Base-by-base conservation (phyloP, 2,329 filamentous ascomycete species). In the Pestalotiopsis sp. region DNA sequence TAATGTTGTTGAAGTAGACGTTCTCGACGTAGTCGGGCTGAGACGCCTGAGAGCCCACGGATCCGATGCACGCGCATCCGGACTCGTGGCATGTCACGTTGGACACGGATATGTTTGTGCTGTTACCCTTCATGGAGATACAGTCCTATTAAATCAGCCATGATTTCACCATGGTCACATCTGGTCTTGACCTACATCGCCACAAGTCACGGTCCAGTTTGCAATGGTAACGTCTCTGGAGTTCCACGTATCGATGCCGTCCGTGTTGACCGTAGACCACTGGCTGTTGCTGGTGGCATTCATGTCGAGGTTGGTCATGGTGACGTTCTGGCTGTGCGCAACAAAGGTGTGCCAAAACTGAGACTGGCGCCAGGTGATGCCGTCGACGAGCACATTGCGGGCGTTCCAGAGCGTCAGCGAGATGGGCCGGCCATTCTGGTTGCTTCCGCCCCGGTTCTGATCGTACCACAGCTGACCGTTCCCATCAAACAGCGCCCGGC, bases 261-360 rank as follows among this genome's bases (percentile, higher is more conserved):
- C 85, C 1, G 84, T 86, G 69, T 86, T 86, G 14, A 84, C 80
- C 1, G 83, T 83, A 49, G 73, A 79, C 80, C 81, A 84, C 67
- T 81, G 77, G 36, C 80, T 82, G 66, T 79, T 79, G 41, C 81
- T 84, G 2, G 80, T 82, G 1, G 84, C 80, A 70, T 84, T 84
- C 80, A 86, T 85, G 66, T 84, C 83, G n/a, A 86, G 76, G 69
- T 86, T 86, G 11, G 82, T 85, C 79, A 87, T 83, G 12, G 83
- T 85, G 66, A 86, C 79, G 68, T 86, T 86, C 70, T 83, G 77
- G 57, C 81, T 83, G 68, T 85, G 77, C 20, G 83, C 83, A n/a
- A 77, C 70, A 70, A 77, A 77, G 4, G 75, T 77, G 39, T 77
- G 83, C 85, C 85, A 86, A 73, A 86, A 86, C 70, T 86, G 84